Base-by-base conservation (phyloP, 2,329 filamentous ascomycete species). In the Trichoderma sp. region DNA sequence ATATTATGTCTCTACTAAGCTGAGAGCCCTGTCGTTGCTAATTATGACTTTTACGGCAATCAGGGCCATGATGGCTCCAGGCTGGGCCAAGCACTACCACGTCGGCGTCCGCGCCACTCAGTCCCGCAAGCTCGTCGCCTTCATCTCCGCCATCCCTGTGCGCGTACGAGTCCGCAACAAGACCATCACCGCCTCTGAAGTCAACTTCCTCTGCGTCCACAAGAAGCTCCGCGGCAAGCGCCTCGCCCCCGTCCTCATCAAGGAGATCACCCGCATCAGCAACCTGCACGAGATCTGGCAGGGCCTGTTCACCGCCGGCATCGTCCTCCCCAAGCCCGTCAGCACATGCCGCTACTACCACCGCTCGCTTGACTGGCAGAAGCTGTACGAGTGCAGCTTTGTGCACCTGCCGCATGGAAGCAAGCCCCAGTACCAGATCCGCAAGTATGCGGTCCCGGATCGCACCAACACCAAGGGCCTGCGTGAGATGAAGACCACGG, bases 191-290 rank as follows among this genome's bases (percentile, higher is more conserved):
- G 90, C 92, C 73, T 94, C 92, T 59, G 96, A 99, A 80, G 96
- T 99, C 81, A 99, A 99, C 84, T 99, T 98, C 82, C 90, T 99
- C 73, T 97, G 94, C 77, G 91, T 99, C 67, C 96, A 99, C 85
- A 98, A 98, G 85, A 98, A 98, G 82, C 89, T 99, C 37, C 92
- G 96, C 61, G 89, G 92, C 69, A 97, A 98, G 84, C 90, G 96
- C 66, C 88, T 99, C 54, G 90, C 96, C 0, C 96, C 96, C 0
- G 91, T 98, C 2, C 88, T 99, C 65, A 99, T 99, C 84, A 97
- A 97, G 81, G 96, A 99, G 79, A 93, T 99, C 75, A 99, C 96
- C 5, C 91, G 96, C 59, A 88, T 94, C 72, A 97, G 93, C 84
- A 96, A 98, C 80, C 82, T 94, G 59, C 85, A 91, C 72, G 92